Evolutionary conservation across 495 filamentous ascomycete species (phyloP), one percentile per base, ranked within the genome.

Genomic region (Penicillium fimorum): DNA sequence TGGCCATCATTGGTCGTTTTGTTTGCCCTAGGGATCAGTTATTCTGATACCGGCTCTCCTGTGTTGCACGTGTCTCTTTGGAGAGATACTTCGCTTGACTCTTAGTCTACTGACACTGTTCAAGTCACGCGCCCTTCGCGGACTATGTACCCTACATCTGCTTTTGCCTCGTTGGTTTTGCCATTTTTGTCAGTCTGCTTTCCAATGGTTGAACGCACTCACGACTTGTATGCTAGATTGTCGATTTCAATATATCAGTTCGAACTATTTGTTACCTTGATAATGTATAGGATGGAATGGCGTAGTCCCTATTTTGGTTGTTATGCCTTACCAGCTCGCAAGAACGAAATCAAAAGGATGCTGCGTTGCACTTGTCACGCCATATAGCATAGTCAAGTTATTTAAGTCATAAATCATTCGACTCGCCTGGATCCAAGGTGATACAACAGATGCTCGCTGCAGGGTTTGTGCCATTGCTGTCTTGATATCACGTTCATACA

Each of bases 151-250:
- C 38, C 37, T 35, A 49, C 47, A 10, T 25, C 45, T 58, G 48
- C 50, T 40, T 56, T 52, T 30, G 27, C 47, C 50, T 53, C 44
- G 41, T 58, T 49, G 45, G 41, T 57, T 41, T 46, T 44, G 50
- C 42, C 24, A 47, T 41, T 41, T 46, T 53, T 25, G 38, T 27
- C 35, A 41, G 48, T 54, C 38, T 55, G 53, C 53, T 43, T 50
- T 47, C 44, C 53, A 27, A 65, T 60, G 60, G 44, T 44, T 54
- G 25, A 49, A 60, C 50, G 57, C 38, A 44, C 55, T 66, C 48
- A 66, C 57, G 63, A 66, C 53, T 47, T 66, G 57, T 66, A 63
- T 38, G 60, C 49, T 66, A 63, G 52, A 55, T 52, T 20, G 18
- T 52, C 24, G 45, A 52, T 47, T 59, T 47, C 27, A 61, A 54